phyloP scores from a whole-genome alignment of 148 eudicot genomes.

The Bassia scoparia region DNA sequence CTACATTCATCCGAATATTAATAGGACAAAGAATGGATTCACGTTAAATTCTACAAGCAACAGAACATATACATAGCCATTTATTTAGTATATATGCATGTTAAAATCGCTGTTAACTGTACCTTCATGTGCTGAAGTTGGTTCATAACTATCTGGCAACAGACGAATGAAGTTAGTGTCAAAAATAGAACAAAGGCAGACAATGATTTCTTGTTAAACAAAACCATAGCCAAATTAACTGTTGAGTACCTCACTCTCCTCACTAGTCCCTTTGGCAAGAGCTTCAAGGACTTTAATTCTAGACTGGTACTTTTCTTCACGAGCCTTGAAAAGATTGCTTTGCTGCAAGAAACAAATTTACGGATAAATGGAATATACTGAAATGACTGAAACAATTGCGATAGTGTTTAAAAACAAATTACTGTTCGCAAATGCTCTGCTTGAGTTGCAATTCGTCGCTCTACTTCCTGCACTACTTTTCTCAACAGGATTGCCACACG shows the following conservation, averaged over 20 bases:
- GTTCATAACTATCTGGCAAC: conserved; percentile 57
- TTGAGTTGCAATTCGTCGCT: conserved; percentile 84
- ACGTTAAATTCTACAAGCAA: too few relatives aligned
- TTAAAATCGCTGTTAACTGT: conserved; percentile 9
- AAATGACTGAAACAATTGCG: too few relatives aligned
- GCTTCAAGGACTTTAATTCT: conserved; percentile 88
- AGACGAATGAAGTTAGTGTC: conserved; percentile 14
- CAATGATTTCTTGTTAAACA: not conserved
- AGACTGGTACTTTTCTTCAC: conserved; percentile 87
- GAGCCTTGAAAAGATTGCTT: conserved; percentile 73
- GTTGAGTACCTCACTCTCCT: conserved; percentile 67
- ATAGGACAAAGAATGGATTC: conserved; percentile 7
- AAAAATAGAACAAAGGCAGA: not conserved
- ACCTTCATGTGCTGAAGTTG: conserved; percentile 79
- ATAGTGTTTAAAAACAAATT: conserved; percentile 23
- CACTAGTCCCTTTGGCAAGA: conserved; percentile 75
- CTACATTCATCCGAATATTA: conserved; percentile 13
- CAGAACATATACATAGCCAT: too few relatives aligned
- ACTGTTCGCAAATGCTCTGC: conserved; percentile 87
- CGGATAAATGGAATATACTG: not conserved
- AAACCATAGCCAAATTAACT: not conserved
- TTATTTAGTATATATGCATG: too few relatives aligned
- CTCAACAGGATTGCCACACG: conserved; percentile 82
- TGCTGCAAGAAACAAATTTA: conserved; percentile 43
- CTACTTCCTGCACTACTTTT: conserved; percentile 95